Conservation (phyloP, 2,329 filamentous ascomycete genomes). For the Fusarium floridanum region DNA sequence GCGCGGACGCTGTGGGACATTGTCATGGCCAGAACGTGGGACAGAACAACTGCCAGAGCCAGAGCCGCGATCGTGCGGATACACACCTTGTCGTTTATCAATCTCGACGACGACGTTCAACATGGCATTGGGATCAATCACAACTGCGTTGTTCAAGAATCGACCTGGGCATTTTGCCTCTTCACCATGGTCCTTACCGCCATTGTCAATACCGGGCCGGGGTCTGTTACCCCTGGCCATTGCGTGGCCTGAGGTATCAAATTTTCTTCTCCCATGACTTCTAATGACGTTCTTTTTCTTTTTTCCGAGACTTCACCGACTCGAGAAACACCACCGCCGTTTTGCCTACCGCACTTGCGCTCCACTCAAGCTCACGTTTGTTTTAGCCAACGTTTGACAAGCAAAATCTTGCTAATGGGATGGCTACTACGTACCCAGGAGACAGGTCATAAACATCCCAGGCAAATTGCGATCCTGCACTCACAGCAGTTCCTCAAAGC, state of each 20-base stretch:
- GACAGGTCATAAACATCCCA: conserved; percentile 17
- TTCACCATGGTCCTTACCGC: not conserved
- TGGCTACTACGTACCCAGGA: conserved; percentile 7
- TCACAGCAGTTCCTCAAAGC: conserved; percentile 11
- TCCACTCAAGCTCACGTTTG: conserved; percentile 21
- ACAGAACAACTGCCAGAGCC: conserved; percentile 39
- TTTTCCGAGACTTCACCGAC: conserved; percentile 48
- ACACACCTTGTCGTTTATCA: conserved; percentile 41
- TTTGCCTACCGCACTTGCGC: conserved; percentile 11
- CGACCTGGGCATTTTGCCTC: not conserved
- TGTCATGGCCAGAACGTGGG: conserved; percentile 29
- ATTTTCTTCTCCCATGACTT: conserved; percentile 23
- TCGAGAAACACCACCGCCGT: conserved; percentile 38
- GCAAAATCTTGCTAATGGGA: conserved; percentile 9
- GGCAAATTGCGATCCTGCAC: not conserved
- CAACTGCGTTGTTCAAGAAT: conserved; percentile 9
- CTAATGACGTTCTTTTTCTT: conserved; percentile 35
- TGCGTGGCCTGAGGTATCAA: conserved; percentile 34
- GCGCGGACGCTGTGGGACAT: conserved; percentile 40
- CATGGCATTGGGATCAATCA: conserved; percentile 2
- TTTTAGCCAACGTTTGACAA: conserved; percentile 7
- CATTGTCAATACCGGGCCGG: conserved; percentile 1
- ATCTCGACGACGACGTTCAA: conserved; percentile 33
- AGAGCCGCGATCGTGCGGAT: conserved; percentile 22
- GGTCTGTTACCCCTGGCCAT: conserved; percentile 14